These are phyloP conservation scores for Talaromyces sp. DNA, from an alignment of 2,329 filamentous ascomycete genomes.

Conservation along the genomic window DNA sequence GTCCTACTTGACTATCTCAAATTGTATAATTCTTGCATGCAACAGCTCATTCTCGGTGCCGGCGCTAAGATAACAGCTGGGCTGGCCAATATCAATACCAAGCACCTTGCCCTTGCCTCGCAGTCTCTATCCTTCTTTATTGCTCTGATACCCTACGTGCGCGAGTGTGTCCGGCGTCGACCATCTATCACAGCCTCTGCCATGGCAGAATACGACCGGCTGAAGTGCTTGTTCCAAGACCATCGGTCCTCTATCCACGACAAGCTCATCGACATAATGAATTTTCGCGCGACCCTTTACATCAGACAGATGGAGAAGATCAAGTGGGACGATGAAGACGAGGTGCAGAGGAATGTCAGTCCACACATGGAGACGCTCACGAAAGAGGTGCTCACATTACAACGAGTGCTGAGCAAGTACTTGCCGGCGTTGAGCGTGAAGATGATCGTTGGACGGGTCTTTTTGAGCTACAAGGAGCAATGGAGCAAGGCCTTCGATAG, in stretches of 20 bases:
- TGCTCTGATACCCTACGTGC: slow-evolving; percentile 79
- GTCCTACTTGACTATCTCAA: slow-evolving; percentile 81
- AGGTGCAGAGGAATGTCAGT: slow-evolving; percentile 51
- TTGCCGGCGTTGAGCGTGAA: slow-evolving; percentile 71
- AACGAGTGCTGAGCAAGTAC: slow-evolving; percentile 78
- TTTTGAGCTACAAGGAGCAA: slow-evolving; percentile 74
- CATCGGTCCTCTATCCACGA: slow-evolving; percentile 88
- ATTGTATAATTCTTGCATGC: slow-evolving; percentile 90
- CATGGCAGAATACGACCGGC: slow-evolving; percentile 83
- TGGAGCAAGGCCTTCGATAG: slow-evolving; percentile 68
- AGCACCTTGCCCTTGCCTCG: slow-evolving; percentile 85
- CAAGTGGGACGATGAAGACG: slow-evolving; percentile 62
- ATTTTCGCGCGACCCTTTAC: slow-evolving; percentile 67
- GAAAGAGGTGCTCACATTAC: slow-evolving; percentile 79
- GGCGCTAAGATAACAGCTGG: slow-evolving; percentile 86
- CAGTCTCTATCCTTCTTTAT: slow-evolving; percentile 86
- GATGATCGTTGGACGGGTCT: slow-evolving; percentile 83
- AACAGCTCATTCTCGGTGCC: slow-evolving; percentile 89
- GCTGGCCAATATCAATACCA: slow-evolving; percentile 92
- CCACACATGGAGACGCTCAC: slow-evolving; percentile 81
- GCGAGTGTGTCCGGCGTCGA: slow-evolving; percentile 85
- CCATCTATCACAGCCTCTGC: slow-evolving; percentile 49
- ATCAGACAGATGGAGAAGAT: slow-evolving; percentile 71
- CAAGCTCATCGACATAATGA: slow-evolving; percentile 91
- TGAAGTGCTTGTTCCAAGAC: slow-evolving; percentile 77